phyloP scores from a whole-genome alignment of 2,329 filamentous ascomycete species.

The Colletotrichum godetiae region DNA sequence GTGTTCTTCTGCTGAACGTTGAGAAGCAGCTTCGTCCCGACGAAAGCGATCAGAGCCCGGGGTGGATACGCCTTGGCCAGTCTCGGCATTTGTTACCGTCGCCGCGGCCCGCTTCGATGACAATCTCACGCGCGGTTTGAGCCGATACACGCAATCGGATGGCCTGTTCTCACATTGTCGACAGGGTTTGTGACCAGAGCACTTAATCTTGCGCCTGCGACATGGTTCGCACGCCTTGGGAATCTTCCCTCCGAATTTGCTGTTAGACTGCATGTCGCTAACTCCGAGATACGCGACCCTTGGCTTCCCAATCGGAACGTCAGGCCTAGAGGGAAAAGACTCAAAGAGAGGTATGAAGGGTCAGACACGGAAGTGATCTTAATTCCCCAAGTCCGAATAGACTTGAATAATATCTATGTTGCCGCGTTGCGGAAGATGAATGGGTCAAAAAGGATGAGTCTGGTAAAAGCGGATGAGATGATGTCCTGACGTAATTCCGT shows the following conservation, averaged over 20 bases:
- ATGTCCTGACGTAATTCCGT: not conserved
- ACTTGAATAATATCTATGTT: not conserved
- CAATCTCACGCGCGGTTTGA: constrained; percentile 32
- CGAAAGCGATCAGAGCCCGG: not conserved
- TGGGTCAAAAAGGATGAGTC: not conserved
- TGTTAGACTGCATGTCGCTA: constrained; percentile 15
- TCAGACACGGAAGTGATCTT: not conserved
- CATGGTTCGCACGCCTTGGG: constrained; percentile 39
- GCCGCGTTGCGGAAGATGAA: not conserved
- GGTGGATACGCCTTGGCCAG: not conserved
- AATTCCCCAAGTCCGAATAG: constrained; percentile 26
- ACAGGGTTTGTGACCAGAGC: constrained; percentile 37
- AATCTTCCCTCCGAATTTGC: constrained; percentile 34
- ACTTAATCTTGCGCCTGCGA: constrained; percentile 37
- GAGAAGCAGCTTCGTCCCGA: constrained; percentile 4
- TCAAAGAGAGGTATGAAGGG: not conserved
- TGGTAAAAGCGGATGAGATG: not conserved
- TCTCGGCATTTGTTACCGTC: constrained; percentile 48
- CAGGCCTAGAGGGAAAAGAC: not conserved
- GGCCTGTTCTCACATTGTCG: constrained; percentile 33
- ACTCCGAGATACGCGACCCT: constrained; percentile 5
- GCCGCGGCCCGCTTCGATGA: constrained; percentile 48
- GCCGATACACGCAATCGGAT: constrained; percentile 35
- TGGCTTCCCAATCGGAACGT: not conserved
- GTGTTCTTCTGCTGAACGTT: constrained; percentile 12